These are phyloP conservation scores for Sanghuangporus weigelae DNA, from an alignment of 1,284 basidiomycete genomes.

Conservation along the genomic window DNA sequence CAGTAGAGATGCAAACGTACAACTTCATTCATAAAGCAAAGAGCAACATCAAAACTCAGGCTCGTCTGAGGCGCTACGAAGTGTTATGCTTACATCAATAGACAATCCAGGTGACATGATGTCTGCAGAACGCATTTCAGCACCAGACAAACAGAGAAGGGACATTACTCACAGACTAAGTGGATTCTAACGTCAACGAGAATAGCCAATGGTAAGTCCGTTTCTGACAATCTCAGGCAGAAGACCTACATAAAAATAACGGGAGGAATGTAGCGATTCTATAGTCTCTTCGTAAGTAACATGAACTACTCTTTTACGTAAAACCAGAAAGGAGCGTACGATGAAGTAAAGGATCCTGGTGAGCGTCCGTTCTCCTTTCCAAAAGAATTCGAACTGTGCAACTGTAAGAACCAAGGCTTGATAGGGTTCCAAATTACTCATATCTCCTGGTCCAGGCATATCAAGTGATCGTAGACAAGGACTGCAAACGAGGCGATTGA, in stretches of 20 bases:
- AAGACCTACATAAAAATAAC: constrained; percentile 14
- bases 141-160: not conserved
- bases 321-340: not conserved
- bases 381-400: constrained; percentile 14
- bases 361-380: constrained; percentile 11
- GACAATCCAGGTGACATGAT: constrained; percentile 1
- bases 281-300: not conserved
- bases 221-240: not conserved
- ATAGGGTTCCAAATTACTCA: not conserved
- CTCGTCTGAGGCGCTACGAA: not conserved
- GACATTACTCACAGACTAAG: constrained; percentile 3
- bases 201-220: too few relatives aligned
- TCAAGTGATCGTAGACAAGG: constrained; percentile 17
- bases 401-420: not conserved
- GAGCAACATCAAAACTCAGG: not conserved
- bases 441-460: constrained; percentile 16
- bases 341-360: constrained; percentile 17
- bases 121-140: constrained; percentile 6
- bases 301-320: not conserved
- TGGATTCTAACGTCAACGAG: constrained; percentile 6
- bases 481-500: constrained; percentile 10
- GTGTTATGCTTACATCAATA: constrained; percentile 9
- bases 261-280: constrained; percentile 18
- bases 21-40: not conserved
- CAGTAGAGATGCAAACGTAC: not conserved